phyloP scores from a whole-genome alignment of 257 asterid species.

The Solanum phureja region DNA sequence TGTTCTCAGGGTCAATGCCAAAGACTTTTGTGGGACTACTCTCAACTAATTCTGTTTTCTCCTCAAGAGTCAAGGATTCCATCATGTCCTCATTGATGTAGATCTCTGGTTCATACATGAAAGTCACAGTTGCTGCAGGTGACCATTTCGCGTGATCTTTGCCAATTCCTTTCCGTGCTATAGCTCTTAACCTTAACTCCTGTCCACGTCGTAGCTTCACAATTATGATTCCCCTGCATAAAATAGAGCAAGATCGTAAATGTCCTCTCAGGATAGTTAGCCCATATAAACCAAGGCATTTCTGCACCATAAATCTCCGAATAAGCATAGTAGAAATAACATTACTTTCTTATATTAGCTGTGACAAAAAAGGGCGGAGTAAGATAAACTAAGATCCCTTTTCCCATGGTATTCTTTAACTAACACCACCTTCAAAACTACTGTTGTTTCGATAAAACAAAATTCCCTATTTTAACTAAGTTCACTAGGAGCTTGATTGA shows the following conservation, averaged over 20 bases:
- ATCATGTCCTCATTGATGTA: constrained; percentile 83
- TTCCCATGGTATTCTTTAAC: not conserved
- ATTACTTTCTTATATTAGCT: not conserved
- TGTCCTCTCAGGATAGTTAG: not conserved
- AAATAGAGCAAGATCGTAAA: not conserved
- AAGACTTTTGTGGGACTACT: constrained; percentile 96
- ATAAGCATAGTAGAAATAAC: not conserved
- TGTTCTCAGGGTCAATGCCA: constrained; percentile 44
- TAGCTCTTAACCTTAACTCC: constrained; percentile 84
- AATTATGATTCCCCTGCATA: constrained; percentile 78
- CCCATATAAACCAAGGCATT: not conserved
- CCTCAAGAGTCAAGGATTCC: constrained; percentile 55
- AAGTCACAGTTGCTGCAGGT: constrained; percentile 98
- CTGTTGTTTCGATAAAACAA: not conserved
- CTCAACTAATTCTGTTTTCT: constrained; percentile 63
- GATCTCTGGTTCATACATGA: constrained; percentile 96
- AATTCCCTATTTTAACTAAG: not conserved
- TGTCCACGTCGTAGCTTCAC: constrained; percentile 99
- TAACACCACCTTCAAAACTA: not conserved
- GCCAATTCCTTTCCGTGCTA: constrained; percentile 97
- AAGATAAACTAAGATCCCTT: not conserved
- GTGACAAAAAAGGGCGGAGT: not conserved
- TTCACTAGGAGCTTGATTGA: not conserved
- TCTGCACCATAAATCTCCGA: not conserved
- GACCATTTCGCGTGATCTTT: constrained; percentile 99